Conservation (phyloP, 805 yeast genomes). For the Scheffersomyces stipitis region DNA sequence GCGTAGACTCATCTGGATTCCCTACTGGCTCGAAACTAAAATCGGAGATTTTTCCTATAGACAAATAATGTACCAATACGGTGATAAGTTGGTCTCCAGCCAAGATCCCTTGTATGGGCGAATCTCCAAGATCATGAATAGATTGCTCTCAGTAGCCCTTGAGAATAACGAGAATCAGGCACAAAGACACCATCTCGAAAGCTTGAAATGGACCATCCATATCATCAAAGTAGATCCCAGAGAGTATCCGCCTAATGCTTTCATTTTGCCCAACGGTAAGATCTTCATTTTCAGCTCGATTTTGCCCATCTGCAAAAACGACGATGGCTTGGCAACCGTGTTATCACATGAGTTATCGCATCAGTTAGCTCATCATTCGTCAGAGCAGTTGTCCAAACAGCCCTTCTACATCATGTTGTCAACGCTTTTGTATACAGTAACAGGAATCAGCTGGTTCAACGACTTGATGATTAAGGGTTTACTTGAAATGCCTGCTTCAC, state of each 20-base stretch:
- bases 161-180: slow-evolving; percentile 26
- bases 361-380: slow-evolving; percentile 88
- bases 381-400: slow-evolving; percentile 74
- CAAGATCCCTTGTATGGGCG: slow-evolving; percentile 57
- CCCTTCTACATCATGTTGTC: slow-evolving; percentile 67
- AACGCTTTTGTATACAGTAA: slow-evolving; percentile 52
- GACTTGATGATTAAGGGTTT: slow-evolving; percentile 54
- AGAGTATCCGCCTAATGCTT: slow-evolving; percentile 87
- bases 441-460: slow-evolving; percentile 57
- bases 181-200: slow-evolving; percentile 37
- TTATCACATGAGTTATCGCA: slow-evolving; percentile 92
- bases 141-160: slow-evolving; percentile 60
- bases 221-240: slow-evolving; percentile 63
- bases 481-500: slow-evolving; percentile 77
- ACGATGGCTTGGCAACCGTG: slow-evolving; percentile 94
- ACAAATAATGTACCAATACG: slow-evolving; percentile 57
- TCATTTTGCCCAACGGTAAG: slow-evolving; percentile 94
- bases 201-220: slow-evolving; percentile 73
- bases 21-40: slow-evolving; percentile 58
- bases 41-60: slow-evolving; percentile 66
- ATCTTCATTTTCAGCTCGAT: slow-evolving; percentile 86
- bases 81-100: slow-evolving; percentile 55
- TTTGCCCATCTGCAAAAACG: slow-evolving; percentile 72
- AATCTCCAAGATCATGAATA: slow-evolving; percentile 62
- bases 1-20: slow-evolving; percentile 67